Percentiles rank a stretch among this genome's conserved stretches.
Evolutionary conservation across 2,329 filamentous ascomycete genomes (phyloP).

Genomic region (Fusarium anguioides): DNA sequence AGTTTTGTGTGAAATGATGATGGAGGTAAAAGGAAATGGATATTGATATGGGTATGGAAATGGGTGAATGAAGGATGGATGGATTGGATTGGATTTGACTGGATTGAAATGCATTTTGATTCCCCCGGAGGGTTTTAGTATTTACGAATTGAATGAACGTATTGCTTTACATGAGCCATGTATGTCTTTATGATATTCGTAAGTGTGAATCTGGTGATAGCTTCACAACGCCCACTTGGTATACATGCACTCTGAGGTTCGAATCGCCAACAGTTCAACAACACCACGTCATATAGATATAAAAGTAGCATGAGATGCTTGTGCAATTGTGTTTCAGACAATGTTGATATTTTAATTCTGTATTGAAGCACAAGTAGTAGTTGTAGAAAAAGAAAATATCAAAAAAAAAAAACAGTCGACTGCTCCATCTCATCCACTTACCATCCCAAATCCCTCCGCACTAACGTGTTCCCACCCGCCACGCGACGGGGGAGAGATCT

Average conservation of each 20-base stretch:
- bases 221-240: not conserved
- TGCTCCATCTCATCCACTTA: conserved; percentile 63
- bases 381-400: conserved; percentile 11
- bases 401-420: conserved; percentile 59
- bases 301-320: not conserved
- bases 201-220: conserved; percentile 3
- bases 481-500: conserved; percentile 76
- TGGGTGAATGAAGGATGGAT: not conserved
- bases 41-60: too few relatives aligned
- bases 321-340: not conserved
- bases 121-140: conserved; percentile 38
- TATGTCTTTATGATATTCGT: not conserved
- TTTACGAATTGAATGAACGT: conserved; percentile 38
- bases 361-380: rapidly evolving
- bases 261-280: not conserved
- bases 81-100: not conserved
- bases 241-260: not conserved
- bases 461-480: conserved; percentile 76
- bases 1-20: conserved; percentile 37
- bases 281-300: not conserved
- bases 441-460: conserved; percentile 67
- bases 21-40: conserved; percentile 13
- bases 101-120: conserved; percentile 35
- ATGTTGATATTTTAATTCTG: not conserved
- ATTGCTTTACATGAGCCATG: not conserved